Evolutionary conservation across 225 moss, liverwort and hornwort species (phyloP).

Genomic region (Marchantia polymorpha): DNA sequence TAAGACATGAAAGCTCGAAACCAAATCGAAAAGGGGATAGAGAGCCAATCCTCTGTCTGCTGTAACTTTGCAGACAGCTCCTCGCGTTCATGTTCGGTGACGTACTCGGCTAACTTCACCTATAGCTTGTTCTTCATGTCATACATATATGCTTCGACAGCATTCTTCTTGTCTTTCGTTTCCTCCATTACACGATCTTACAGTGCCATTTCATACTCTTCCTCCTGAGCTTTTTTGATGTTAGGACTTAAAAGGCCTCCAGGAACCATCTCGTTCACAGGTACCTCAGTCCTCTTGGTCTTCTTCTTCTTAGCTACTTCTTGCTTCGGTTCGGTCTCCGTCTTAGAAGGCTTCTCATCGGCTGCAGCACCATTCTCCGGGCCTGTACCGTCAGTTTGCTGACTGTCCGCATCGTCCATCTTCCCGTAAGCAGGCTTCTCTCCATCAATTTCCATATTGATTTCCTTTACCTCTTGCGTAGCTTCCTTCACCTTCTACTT

Average conservation of each 20-base stretch:
- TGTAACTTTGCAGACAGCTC: constrained; percentile 74
- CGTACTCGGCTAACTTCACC: constrained; percentile 79
- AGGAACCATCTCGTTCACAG: constrained; percentile 70
- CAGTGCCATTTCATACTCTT: constrained; percentile 95
- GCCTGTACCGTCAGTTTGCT: constrained; percentile 16
- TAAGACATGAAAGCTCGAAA: too few relatives aligned
- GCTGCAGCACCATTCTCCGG: constrained; percentile 56
- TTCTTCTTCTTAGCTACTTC: constrained; percentile 90
- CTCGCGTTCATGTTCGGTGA: constrained; percentile 77
- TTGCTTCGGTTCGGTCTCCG: constrained; percentile 78
- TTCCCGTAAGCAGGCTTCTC: constrained; percentile 31
- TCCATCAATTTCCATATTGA: constrained; percentile 43
- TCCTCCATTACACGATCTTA: constrained; percentile 99
- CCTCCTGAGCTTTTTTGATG: constrained; percentile 80
- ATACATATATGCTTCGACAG: constrained; percentile 97
- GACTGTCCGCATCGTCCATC: constrained; percentile 51
- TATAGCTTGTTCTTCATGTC: constrained; percentile 89
- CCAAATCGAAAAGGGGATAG: too few relatives aligned
- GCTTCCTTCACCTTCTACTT: constrained; percentile 72
- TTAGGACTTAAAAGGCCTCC: constrained; percentile 63
- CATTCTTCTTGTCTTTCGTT: constrained; percentile 98
- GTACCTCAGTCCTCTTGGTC: constrained; percentile 82
- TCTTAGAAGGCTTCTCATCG: constrained; percentile 53
- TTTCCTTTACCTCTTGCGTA: constrained; percentile 40
- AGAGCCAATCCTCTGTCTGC: constrained; percentile 93